Conservation (phyloP, 139 green algal species). For the Coelastrella sp. region DNA sequence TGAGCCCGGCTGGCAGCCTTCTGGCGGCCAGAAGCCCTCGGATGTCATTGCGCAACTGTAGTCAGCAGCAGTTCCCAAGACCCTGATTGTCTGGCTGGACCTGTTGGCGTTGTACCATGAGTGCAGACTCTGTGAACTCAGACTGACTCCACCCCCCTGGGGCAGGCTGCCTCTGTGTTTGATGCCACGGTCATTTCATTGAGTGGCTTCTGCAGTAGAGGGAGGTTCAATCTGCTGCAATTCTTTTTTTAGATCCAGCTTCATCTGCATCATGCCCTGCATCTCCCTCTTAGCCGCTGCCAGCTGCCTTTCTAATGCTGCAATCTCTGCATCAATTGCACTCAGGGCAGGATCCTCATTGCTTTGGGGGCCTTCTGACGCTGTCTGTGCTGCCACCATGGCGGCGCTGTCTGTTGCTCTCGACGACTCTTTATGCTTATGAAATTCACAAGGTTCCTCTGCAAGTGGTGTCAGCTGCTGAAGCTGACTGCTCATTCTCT, state of each 20-base stretch:
- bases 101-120: too few relatives aligned
- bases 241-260: conserved; percentile 19
- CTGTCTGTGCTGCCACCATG: background rate
- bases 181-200: too few relatives aligned
- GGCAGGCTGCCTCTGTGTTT: too few relatives aligned
- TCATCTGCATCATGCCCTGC: conserved; percentile 19
- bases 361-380: background rate
- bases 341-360: background rate
- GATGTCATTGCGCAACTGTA: too few relatives aligned
- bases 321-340: conserved; percentile 27
- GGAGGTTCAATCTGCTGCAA: background rate
- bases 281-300: conserved; percentile 4
- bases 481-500: conserved; percentile 25
- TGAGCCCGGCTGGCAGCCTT: too few relatives aligned
- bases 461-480: conserved; percentile 1
- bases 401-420: background rate
- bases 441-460: background rate
- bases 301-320: conserved; percentile 9
- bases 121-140: too few relatives aligned
- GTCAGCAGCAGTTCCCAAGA: too few relatives aligned
- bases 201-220: too few relatives aligned
- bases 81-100: too few relatives aligned
- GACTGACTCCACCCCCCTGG: too few relatives aligned
- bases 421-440: background rate
- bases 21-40: too few relatives aligned